Base-by-base conservation (phyloP, 768 basidiomycete species). In the Pleurotus giganteus region DNA sequence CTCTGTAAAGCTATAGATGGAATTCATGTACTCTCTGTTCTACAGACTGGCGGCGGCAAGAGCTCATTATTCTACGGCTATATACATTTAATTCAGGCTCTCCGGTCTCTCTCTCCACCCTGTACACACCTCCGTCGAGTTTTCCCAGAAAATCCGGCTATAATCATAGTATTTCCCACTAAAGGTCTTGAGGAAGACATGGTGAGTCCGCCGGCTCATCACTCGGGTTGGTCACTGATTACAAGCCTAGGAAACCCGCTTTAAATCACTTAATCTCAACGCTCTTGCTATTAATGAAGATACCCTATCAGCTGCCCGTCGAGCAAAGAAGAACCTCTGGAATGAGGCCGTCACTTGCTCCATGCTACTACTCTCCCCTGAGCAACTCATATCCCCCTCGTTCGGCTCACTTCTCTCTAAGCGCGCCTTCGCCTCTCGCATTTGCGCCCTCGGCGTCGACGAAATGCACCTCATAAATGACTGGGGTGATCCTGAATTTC, bases 391-490 rank as follows among this genome's bases (percentile, higher is more conserved):
- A 9, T 59, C 59, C 27, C 44, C 56, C 15, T 57, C 55, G 12
- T 66, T 69, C 44, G 36, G 23, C 4, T 29, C 47, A 15, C 55
- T 68, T 13, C 54, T 67, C 15, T 47, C 53, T 8, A 41, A 52
- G 24, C 36, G 54, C 29, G 21, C 15, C 1, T 69, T 68, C 49
- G 43, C 42, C 17, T 44, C 42, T 3, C 61, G 63, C 3, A 45
- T 69, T n/a, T 62, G 58, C 34, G 58, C 53, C 15, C 58, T 65
- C 42, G 65, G 60, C 2, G 58, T 70, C 13, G 66, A 70, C 46
- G 66, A 70, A 53, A 45, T 62, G n/a, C 69, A 67, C 47, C 58
- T 69, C 2, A 51, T 67, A 9, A 13, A 55, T 34, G 39, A 43
- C 13, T 68, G 65, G 66, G 68, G 66, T 7, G 37, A 41, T 21